Percentiles rank a stretch among this genome's conserved stretches.
phyloP scores from a whole-genome alignment of 1,139 yeast genomes.

The Yamadazyma oceani region DNA sequence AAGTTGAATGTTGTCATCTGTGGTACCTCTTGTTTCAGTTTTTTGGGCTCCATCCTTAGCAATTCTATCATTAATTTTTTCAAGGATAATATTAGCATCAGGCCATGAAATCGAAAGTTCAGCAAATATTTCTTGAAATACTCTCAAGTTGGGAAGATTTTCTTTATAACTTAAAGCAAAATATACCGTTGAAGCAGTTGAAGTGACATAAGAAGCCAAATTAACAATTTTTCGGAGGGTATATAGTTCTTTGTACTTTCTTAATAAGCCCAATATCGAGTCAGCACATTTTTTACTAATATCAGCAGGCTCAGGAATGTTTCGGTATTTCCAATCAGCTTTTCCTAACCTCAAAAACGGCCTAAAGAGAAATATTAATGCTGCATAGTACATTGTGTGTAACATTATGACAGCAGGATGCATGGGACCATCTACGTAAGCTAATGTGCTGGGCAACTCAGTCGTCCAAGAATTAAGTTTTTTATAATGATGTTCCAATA shows the following conservation, averaged over 20 bases:
- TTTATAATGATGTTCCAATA: constrained; percentile 6
- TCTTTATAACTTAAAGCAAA: constrained; percentile 6
- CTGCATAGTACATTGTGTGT: constrained; percentile 14
- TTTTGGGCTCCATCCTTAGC: constrained; percentile 4
- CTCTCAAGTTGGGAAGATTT: constrained; percentile 1
- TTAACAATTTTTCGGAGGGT: constrained; percentile 9
- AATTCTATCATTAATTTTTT: constrained; percentile 6
- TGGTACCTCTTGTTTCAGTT: not conserved
- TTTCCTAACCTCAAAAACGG: constrained; percentile 13
- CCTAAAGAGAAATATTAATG: constrained; percentile 12
- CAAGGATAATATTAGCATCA: constrained; percentile 7
- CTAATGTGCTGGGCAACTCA: constrained; percentile 7
- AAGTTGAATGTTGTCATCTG: constrained; percentile 2
- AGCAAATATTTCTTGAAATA: constrained; percentile 5
- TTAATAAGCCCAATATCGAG: constrained; percentile 7
- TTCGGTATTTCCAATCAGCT: constrained; percentile 6
- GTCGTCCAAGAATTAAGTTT: constrained; percentile 7
- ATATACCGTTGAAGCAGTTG: constrained; percentile 12
- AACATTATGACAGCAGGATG: constrained; percentile 15
- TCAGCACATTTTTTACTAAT: constrained; percentile 8
- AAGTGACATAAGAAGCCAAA: constrained; percentile 12
- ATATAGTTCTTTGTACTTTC: constrained; percentile 7
- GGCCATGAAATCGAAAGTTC: constrained; percentile 12
- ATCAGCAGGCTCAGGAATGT: constrained; percentile 10
- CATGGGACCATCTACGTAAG: constrained; percentile 3